Conservation (phyloP, 768 basidiomycete genomes). For the Tremella yokohamensis region DNA sequence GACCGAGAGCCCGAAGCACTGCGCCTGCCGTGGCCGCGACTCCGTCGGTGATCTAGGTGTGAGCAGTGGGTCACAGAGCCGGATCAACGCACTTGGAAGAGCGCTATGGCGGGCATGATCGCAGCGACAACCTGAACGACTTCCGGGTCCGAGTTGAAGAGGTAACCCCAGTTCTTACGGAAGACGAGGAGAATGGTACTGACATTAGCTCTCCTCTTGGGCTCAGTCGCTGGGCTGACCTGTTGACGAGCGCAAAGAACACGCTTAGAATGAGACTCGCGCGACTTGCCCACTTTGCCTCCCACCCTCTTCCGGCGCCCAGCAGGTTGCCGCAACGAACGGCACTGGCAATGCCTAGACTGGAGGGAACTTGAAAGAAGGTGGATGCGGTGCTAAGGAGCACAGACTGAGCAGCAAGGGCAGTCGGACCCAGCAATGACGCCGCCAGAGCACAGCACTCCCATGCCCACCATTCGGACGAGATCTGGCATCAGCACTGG, state of each 20-base stretch:
- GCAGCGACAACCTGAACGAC: constrained; percentile 62
- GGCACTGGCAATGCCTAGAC: constrained; percentile 74
- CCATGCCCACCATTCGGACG: constrained; percentile 98
- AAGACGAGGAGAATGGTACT: constrained; percentile 52
- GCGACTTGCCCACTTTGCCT: constrained; percentile 67
- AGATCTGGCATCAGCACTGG: constrained; percentile 43
- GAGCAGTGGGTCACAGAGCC: neutral
- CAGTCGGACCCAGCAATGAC: constrained; percentile 65
- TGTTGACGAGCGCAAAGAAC: constrained; percentile 60
- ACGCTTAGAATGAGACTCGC: constrained; percentile 67
- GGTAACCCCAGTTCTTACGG: constrained; percentile 64
- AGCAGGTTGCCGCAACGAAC: constrained; percentile 85
- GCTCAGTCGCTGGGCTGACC: constrained; percentile 54
- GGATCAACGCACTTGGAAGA: constrained; percentile 52
- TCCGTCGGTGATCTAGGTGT: constrained; percentile 81
- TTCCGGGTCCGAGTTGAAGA: constrained; percentile 70
- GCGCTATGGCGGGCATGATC: constrained; percentile 66
- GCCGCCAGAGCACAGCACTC: constrained; percentile 57
- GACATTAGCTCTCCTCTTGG: constrained; percentile 2
- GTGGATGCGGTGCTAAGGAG: constrained; percentile 57
- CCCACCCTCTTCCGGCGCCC: constrained; percentile 69
- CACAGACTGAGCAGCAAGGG: constrained; percentile 84
- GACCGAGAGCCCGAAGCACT: constrained; percentile 76
- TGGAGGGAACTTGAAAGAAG: constrained; percentile 75
- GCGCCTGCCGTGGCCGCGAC: constrained; percentile 66